These are phyloP conservation scores for Penicillium sp. DNA, from an alignment of 2,329 filamentous ascomycete species.

Conservation along the genomic window DNA sequence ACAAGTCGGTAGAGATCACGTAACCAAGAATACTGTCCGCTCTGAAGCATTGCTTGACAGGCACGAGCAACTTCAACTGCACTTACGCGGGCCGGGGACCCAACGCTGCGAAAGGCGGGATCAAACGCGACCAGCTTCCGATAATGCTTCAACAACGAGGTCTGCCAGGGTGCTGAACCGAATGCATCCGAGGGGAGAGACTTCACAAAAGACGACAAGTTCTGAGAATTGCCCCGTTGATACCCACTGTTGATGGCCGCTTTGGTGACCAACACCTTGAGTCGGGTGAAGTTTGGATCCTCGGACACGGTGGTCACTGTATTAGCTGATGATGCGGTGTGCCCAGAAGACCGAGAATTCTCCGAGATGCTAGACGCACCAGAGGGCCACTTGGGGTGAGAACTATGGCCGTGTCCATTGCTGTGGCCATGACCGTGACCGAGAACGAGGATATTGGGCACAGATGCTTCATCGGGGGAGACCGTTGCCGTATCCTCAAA, in stretches of 20 bases:
- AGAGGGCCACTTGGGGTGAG: conserved; percentile 80
- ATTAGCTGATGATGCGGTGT: conserved; percentile 47
- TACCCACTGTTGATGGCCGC: conserved; percentile 85
- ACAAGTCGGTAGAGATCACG: conserved; percentile 80
- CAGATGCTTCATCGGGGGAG: conserved; percentile 2
- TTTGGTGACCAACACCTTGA: conserved; percentile 78
- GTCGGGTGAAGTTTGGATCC: conserved; percentile 72
- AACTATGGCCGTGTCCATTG: conserved; percentile 67
- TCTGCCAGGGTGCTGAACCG: conserved; percentile 69
- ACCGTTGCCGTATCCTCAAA: conserved; percentile 91
- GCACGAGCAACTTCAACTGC: conserved; percentile 79
- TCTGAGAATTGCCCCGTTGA: conserved; percentile 58
- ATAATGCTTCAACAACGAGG: conserved; percentile 72
- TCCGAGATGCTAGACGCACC: conserved; percentile 75
- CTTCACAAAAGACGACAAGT: conserved; percentile 74
- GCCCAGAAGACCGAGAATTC: conserved; percentile 67
- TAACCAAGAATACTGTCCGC: conserved; percentile 74
- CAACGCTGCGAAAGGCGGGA: conserved; percentile 58
- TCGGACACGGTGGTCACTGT: conserved; percentile 54
- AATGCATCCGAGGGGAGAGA: conserved; percentile 75
- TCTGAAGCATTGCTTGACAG: conserved; percentile 71
- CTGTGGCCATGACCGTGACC: conserved; percentile 47
- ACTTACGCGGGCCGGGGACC: conserved; percentile 34
- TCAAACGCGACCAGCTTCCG: conserved; percentile 77
- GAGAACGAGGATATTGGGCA: conserved; percentile 3